These are phyloP conservation scores for Hypoxylon rickii DNA, from an alignment of 495 filamentous ascomycete genomes.

Conservation along the genomic window DNA sequence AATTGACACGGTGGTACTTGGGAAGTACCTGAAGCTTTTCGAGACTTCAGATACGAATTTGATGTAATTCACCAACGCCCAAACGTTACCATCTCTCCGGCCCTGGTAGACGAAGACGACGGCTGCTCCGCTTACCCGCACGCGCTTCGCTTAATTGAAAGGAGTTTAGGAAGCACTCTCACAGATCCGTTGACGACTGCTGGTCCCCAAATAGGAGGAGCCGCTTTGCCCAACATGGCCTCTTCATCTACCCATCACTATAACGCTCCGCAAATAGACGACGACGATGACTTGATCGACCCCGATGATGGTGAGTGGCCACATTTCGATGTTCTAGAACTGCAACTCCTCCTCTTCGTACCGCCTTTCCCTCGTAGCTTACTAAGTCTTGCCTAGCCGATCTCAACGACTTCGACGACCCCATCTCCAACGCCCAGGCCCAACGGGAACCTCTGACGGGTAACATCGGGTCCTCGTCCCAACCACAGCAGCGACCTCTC, in stretches of 20 bases:
- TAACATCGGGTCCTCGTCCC: constrained; percentile 65
- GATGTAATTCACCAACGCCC: too few species aligned
- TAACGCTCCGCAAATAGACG: constrained; percentile 74
- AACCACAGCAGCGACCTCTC: constrained; percentile 53
- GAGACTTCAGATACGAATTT: background rate
- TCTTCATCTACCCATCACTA: constrained; percentile 55
- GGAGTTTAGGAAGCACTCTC: background rate
- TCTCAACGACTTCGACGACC: constrained; percentile 93
- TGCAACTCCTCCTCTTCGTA: too few species aligned
- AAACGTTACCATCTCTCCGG: too few species aligned
- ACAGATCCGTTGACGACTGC: background rate
- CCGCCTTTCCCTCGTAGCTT: too few species aligned
- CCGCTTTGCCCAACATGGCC: constrained; percentile 39
- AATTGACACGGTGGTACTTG: constrained; percentile 35
- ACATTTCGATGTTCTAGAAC: too few species aligned
- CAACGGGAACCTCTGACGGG: constrained; percentile 79
- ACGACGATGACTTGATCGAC: constrained; percentile 89
- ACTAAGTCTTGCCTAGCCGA: too few species aligned
- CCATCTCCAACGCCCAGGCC: constrained; percentile 63
- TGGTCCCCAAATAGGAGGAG: too few species aligned
- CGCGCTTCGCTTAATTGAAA: too few species aligned
- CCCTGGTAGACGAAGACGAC: too few species aligned
- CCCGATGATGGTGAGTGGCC: constrained; percentile 89
- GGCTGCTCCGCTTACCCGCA: too few species aligned
- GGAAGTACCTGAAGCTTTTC: background rate